Conservation (phyloP, 306 rosid genomes). For the Lathyrus oleraceus region DNA sequence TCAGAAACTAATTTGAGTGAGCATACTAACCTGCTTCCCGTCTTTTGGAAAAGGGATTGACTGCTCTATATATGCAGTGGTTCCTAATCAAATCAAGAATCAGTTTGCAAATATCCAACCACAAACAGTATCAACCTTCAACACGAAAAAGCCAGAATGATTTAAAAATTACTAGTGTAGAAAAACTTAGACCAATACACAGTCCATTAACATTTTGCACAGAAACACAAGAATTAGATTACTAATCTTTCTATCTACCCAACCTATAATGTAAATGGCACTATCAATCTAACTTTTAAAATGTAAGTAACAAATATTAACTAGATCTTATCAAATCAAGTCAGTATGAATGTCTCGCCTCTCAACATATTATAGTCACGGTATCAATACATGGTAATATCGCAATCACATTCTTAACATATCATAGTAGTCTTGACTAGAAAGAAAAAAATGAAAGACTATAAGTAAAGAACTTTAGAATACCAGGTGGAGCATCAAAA, state of each 20-base stretch:
- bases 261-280: neutral
- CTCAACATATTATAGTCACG: neutral
- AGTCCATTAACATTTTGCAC: neutral
- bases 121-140: slow-evolving; percentile 39
- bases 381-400: neutral
- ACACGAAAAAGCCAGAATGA: slow-evolving; percentile 24
- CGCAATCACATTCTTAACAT: neutral
- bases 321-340: too few species aligned
- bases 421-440: neutral
- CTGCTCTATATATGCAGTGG: slow-evolving; percentile 81
- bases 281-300: neutral
- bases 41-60: slow-evolving; percentile 79
- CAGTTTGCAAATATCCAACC: slow-evolving; percentile 43
- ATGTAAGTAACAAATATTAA: too few species aligned
- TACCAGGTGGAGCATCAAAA: slow-evolving; percentile 78
- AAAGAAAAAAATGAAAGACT: neutral
- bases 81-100: slow-evolving; percentile 58
- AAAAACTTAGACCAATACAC: neutral
- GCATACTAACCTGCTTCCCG: slow-evolving; percentile 78
- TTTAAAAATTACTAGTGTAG: slow-evolving; percentile 14
- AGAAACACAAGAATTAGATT: slow-evolving; percentile 4
- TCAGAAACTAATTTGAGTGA: neutral
- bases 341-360: too few species aligned
- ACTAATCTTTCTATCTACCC: neutral
- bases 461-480: neutral